Base-by-base conservation (phyloP, 1,284 basidiomycete species). In the Leccinum pachyderme region DNA sequence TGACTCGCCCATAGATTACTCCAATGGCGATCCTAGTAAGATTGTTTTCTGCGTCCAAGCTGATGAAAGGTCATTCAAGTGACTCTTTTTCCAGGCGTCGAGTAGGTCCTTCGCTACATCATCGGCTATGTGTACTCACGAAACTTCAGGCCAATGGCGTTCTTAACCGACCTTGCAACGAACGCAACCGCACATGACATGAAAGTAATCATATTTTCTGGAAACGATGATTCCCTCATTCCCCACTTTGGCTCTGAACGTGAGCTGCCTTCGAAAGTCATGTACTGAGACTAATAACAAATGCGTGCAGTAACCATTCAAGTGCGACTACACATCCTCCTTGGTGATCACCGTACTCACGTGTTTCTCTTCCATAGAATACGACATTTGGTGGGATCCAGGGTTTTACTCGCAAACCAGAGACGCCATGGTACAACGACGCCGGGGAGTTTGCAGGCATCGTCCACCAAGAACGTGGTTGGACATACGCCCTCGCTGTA, bases 311-410 rank as follows among this genome's bases (percentile, higher is more conserved):
- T 86, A 41, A 73, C 79, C 12, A 88, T 88, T 28, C 86, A 87
- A 69, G 83, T 82, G 63, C 37, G 67, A 47, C 46, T 32, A 37
- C 37, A 35, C 29, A 25, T 15, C 5, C n/a, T 27, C 4, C 7
- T 41, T n/a, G 7, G 24, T 55, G 39, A 18, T 27, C 12, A 32
- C 31, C 27, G 29, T 11, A 31, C 58, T 51, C n/a, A 60, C 35
- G n/a, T 32, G 18, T 12, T 7, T 11, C 13, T 22, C 45, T 48
- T 47, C 31, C 7, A 4, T 45, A 87, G 83, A 89, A 89, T 61
- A 87, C 84, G 8, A 87, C 87, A 0, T 89, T 89, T 61, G 86
- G 86, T 33, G 86, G 83, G 12, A 83, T 83, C 43, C 85, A 83
- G 67, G 87, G 87, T 3, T 89, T 89, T 65, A 81, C 84, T 5